Conservation (phyloP, 495 filamentous ascomycete species). For the Tuber magnatum region DNA sequence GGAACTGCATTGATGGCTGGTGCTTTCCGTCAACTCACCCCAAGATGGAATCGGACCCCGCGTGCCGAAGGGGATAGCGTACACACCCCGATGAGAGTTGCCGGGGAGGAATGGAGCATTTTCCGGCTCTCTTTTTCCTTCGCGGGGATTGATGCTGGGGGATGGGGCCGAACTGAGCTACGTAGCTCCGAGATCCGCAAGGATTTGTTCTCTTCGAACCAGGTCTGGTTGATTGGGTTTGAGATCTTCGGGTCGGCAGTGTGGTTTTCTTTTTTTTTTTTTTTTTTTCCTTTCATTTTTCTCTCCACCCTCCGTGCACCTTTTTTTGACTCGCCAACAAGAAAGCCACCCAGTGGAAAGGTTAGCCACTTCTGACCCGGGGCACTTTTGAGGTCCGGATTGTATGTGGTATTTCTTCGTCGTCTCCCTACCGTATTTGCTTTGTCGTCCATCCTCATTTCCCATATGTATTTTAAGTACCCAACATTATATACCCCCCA, state of each 20-base stretch:
- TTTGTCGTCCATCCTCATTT: not conserved
- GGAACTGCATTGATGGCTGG: not conserved
- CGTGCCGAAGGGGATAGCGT: not conserved
- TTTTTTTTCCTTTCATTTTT: not conserved
- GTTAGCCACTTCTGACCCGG: not conserved
- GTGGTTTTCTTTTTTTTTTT: too few relatives aligned
- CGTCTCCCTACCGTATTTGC: not conserved
- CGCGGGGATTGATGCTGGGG: not conserved
- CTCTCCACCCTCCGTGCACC: not conserved
- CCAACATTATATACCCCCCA: slow-evolving; percentile 33
- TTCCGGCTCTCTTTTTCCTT: not conserved
- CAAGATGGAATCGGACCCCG: not conserved
- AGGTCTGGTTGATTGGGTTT: slow-evolving; percentile 21
- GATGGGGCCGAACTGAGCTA: not conserved
- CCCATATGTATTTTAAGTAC: slow-evolving; percentile 5
- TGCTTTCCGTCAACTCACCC: not conserved
- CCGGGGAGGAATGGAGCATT: not conserved
- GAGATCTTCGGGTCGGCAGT: slow-evolving; percentile 26
- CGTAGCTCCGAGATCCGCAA: not conserved
- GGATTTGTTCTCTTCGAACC: slow-evolving; percentile 13
- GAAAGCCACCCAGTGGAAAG: not conserved
- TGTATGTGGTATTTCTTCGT: not conserved
- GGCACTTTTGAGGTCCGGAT: not conserved
- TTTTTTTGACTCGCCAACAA: not conserved
- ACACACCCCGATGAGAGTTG: not conserved